Evolutionary conservation across 2,329 filamentous ascomycete species (phyloP).

Genomic region (Lecanicillium sp.): DNA sequence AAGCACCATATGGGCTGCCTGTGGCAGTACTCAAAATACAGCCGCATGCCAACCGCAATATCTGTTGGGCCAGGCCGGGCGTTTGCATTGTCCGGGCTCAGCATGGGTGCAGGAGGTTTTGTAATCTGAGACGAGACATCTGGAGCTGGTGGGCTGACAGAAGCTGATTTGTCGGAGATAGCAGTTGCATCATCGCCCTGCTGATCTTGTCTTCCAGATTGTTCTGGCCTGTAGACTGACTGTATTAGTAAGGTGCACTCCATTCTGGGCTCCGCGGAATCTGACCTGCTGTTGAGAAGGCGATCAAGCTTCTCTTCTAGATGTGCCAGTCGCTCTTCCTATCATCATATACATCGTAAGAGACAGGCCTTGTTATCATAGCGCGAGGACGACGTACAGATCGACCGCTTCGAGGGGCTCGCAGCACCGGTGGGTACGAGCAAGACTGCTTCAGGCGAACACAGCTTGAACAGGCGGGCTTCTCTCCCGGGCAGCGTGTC

Average conservation of each 20-base stretch:
- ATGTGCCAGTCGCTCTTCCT: constrained; percentile 44
- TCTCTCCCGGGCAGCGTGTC: constrained; percentile 43
- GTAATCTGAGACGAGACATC: constrained; percentile 10
- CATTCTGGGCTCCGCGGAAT: neutral
- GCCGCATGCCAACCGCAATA: constrained; percentile 24
- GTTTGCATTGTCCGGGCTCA: constrained; percentile 9
- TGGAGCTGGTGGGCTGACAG: constrained; percentile 19
- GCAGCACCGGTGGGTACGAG: constrained; percentile 31
- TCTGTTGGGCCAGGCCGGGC: constrained; percentile 23
- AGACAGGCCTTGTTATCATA: too few species aligned
- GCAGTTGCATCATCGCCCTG: constrained; percentile 21
- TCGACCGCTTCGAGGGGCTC: constrained; percentile 30
- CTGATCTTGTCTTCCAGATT: constrained; percentile 17
- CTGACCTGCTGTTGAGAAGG: constrained; percentile 32
- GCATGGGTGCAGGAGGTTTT: constrained; percentile 11
- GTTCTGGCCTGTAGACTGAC: constrained; percentile 3
- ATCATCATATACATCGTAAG: constrained; percentile 6
- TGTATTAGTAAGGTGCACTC: neutral
- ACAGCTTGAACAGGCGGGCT: constrained; percentile 43
- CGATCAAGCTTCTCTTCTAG: constrained; percentile 45
- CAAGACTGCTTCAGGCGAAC: constrained; percentile 39
- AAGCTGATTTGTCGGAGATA: constrained; percentile 26
- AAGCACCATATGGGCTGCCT: constrained; percentile 38
- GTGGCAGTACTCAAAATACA: constrained; percentile 37
- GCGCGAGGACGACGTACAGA: constrained; percentile 29